Base-by-base conservation (phyloP, 2,329 filamentous ascomycete genomes). In the Penicillium griseofulvum region DNA sequence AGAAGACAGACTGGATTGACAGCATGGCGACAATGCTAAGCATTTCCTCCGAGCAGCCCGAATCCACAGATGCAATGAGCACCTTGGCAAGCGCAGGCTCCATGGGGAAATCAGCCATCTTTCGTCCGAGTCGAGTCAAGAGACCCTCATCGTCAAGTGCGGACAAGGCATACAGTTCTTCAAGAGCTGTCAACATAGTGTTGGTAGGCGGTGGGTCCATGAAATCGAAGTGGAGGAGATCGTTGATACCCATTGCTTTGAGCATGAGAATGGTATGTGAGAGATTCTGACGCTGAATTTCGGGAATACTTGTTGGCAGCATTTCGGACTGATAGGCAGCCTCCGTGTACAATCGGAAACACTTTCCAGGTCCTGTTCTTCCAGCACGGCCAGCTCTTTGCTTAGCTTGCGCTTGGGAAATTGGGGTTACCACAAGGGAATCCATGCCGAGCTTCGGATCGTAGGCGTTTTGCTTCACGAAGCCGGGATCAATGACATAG, bases 41-140 rank as follows among this genome's bases (percentile, higher is more conserved):
- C 67, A 97, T 86, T 74, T 99, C 94, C 26, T 99, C 94, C 0
- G 90, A 92, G 74, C 95, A 99, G 28, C 87, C 83, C 62, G 95
- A 83, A 44, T 96, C 90, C 2, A 96, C 89, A 0, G 90, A 90
- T 11, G 87, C 88, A 59, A 99, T 95, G 1, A 99, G 82, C 0
- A 91, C 87, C 73, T 97, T 99, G 50, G 92, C 90, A 0, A 97
- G 81, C 0, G 90, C 86, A 0, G 94, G 94, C 54, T 97, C 92
- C 91, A 97, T 97, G 0, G 94, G 94, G 72, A 97, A 97, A 69
- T 99, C 93, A 11, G 94, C 92, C 93, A 99, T 97, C 72, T 97
- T 96, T 43, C 94, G 86, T 8, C 94, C 94, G 1, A 96, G 82
- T 7, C 94, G 86, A 0, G 94, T 99, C 2, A 99, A 79, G 0